Percentiles rank a stretch among this genome's conserved stretches.
phyloP scores from a whole-genome alignment of 2,329 filamentous ascomycete species.

The Exophiala alcalophila region DNA sequence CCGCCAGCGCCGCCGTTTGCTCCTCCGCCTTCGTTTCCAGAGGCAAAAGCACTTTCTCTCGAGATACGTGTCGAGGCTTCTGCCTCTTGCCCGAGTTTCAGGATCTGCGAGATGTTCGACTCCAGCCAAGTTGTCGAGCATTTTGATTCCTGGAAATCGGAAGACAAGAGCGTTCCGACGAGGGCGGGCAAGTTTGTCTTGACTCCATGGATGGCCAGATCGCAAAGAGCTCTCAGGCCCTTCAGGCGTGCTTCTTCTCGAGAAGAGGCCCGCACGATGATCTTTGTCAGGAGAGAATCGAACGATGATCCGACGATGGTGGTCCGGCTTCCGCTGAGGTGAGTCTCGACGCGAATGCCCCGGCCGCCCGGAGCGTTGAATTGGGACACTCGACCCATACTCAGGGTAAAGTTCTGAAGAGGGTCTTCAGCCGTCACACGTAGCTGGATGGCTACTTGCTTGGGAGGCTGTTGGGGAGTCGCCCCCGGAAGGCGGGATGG shows the following conservation, averaged over 20 bases:
- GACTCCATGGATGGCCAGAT: constrained; percentile 53
- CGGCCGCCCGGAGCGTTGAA: not conserved
- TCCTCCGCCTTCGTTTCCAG: not conserved
- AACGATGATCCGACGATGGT: not conserved
- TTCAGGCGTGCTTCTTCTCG: not conserved
- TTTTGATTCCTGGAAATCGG: constrained; percentile 46
- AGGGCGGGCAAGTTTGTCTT: constrained; percentile 58
- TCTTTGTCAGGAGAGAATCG: not conserved
- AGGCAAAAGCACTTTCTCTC: not conserved
- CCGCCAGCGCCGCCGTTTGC: not conserved
- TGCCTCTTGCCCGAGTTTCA: not conserved
- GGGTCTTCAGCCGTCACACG: constrained; percentile 36
- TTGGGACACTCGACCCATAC: not conserved
- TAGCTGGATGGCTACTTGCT: constrained; percentile 19
- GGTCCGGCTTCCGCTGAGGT: not conserved
- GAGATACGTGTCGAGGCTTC: not conserved
- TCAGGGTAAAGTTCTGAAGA: constrained; percentile 33
- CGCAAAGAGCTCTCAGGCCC: not conserved
- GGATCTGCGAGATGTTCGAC: constrained; percentile 39
- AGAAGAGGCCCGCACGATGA: not conserved
- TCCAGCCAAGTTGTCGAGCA: constrained; percentile 61
- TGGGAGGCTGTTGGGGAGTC: too few relatives aligned
- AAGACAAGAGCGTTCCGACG: constrained; percentile 37
- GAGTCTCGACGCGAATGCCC: not conserved
- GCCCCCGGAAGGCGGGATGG: too few relatives aligned